These are phyloP conservation scores for Geosiphon pyriformis DNA, from an alignment of 192 early-diverging fungal species.

Conservation along the genomic window DNA sequence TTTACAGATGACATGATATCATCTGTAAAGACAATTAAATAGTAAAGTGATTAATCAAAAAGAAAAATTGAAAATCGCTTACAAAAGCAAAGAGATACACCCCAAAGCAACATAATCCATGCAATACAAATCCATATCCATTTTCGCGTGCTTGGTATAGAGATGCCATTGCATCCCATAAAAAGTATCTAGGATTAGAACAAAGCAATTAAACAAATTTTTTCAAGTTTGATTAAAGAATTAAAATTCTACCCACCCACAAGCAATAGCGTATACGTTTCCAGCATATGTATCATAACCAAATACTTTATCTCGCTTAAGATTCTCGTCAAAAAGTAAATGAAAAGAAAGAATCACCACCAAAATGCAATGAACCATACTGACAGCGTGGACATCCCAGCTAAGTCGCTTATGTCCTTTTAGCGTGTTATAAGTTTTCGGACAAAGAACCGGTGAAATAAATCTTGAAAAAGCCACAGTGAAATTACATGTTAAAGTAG, in stretches of 20 bases:
- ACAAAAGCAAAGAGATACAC: slow-evolving; percentile 72
- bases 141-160: slow-evolving; percentile 59
- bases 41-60: no score
- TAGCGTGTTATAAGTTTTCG: slow-evolving; percentile 57
- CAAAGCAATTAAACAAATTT: slow-evolving; percentile 2
- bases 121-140: slow-evolving; percentile 77
- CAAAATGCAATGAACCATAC: slow-evolving; percentile 63
- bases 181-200: slow-evolving; percentile 85
- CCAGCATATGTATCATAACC: slow-evolving; percentile 66
- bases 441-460: slow-evolving; percentile 61
- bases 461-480: slow-evolving; percentile 55
- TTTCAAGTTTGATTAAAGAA: not conserved
- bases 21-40: no score
- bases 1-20: not conserved
- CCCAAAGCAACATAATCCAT: slow-evolving; percentile 69
- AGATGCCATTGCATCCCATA: slow-evolving; percentile 80
- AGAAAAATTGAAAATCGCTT: slow-evolving; percentile 35
- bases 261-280: slow-evolving; percentile 75
- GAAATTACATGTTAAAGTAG: slow-evolving; percentile 46
- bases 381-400: slow-evolving; percentile 73
- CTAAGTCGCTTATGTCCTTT: slow-evolving; percentile 46
- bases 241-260: slow-evolving; percentile 54
- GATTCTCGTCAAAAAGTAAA: slow-evolving; percentile 59
- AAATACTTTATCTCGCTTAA: slow-evolving; percentile 63
- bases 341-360: slow-evolving; percentile 62